Percentiles rank a stretch among this genome's conserved stretches.
These are phyloP conservation scores for Rhizopogon vesiculosus DNA, from an alignment of 768 basidiomycete species.

Conservation along the genomic window DNA sequence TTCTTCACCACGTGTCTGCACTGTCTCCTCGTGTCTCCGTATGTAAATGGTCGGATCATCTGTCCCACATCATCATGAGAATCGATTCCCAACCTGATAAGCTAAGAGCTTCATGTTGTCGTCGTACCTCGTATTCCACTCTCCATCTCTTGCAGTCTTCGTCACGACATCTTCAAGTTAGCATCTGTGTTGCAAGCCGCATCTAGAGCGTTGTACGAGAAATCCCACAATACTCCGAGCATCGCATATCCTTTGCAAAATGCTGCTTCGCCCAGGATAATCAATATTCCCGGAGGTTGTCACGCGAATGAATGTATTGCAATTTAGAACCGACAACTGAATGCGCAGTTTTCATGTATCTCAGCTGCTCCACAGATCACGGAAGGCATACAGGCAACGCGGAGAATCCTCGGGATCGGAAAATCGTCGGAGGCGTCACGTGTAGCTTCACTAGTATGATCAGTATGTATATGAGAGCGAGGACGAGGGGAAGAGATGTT, in stretches of 20 bases:
- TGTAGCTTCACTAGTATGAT: constrained; percentile 4
- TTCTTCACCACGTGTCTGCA: not conserved
- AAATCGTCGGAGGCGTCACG: constrained; percentile 11
- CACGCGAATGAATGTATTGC: not conserved
- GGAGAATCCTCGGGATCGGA: constrained; percentile 4
- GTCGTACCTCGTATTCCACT: not conserved
- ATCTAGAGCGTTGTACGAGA: no score
- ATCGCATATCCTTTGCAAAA: not conserved
- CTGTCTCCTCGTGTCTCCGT: not conserved
- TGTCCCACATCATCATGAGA: not conserved
- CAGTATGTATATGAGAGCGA: constrained; percentile 6
- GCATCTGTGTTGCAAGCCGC: no score
- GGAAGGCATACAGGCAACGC: not conserved
- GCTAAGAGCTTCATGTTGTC: not conserved
- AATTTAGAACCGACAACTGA: not conserved
- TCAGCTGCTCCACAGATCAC: not conserved
- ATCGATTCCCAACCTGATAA: not conserved
- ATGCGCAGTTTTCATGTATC: not conserved
- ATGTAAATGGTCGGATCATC: not conserved
- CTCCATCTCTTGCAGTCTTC: not conserved
- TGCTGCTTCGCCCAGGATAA: no score
- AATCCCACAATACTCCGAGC: not conserved
- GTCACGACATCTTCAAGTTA: not conserved
- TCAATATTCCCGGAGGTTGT: no score
- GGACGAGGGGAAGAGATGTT: not conserved